Evolutionary conservation across 2,329 filamentous ascomycete species (phyloP), one percentile per base, ranked within the genome.

Genomic region (Neofusicoccum umdonicola): DNA sequence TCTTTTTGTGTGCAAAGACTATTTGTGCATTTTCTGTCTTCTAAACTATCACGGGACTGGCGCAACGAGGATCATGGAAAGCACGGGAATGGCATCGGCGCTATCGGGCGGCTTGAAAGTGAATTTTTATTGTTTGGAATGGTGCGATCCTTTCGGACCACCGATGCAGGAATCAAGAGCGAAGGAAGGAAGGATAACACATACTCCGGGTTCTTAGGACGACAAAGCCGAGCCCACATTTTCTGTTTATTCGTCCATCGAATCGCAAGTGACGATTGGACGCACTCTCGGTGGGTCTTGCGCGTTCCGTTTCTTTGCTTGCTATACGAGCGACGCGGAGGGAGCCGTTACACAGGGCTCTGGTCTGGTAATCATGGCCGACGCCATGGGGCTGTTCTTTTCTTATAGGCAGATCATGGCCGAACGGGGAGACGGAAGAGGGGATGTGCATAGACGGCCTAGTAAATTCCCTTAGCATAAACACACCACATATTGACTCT

Each of bases 101-200:
- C 56, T 60, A 60, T 19, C 31, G 35, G 52, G 13, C 27, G 56
- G 52, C 42, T 60, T 47, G 41, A 60, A 60, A 60, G 42, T 47
- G 56, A 44, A 35, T 34, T 47, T 47, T 45, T 19, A 35, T 47
- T 47, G 31, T 35, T 22, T 47, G 56, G 27, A 37, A 35, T 22
- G 56, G 56, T 60, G 56, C 56, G 56, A 60, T 60, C 56, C 41
- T 60, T 60, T 60, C 56, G 42, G 56, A 60, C 27, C 56, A 47
- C 56, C 56, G 15, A 37, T 17, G 50, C 17, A 47, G 56, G 56
- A 48, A 37, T 27, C 31, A 60, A 60, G 41, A 60, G 56, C 56
- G 56, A 60, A 39, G 56, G 56, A 47, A 47, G 31, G 56, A 9
- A 6, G 39, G 54, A 13, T 31, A 44, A 58, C 27, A 47, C 42